Evolutionary conservation across 345 rosid genomes (phyloP), one percentile per base, ranked within the genome.

Genomic region (Salix purpurea): DNA sequence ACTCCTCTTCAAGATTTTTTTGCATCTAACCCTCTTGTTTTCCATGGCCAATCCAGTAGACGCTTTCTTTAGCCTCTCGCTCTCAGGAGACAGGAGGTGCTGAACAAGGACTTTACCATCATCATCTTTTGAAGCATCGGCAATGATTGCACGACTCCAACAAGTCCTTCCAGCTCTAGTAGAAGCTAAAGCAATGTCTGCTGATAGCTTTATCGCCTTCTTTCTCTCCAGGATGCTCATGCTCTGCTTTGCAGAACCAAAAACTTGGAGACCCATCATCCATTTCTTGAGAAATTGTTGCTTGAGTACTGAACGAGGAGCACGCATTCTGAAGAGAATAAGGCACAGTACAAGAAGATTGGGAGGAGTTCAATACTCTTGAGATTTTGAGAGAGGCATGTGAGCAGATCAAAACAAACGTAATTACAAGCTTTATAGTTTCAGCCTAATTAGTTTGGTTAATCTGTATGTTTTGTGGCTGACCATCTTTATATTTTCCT

Each of bases 171-270:
- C 86, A 28, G 87, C 89, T 79, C 92, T 87, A 13, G 91, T 79
- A 10, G 93, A 88, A 61, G 98, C 98, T 86, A 94, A 87, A 69
- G 98, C 97, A 50, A 94, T 74, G 77, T 94, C 98, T 24, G 98
- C 91, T 0, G 98, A 88, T 78, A 92, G 86, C 82, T 92, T 91
- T 77, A 94, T 92, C 9, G 91, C 90, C 72, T 83, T 90, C 81
- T 88, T 92, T 69, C 98, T 88, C 73, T 90, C 91, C 64, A 73
- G 71, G 68, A 94, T 48, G 77, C 74, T 89, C 77, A 85, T 85
- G 65, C 79, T 84, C 73, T 85, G 84, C 70, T 80, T 82, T 6
- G 86, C 73, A 73, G 85, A 81, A 34, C 77, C 75, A 34, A 76
- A 87, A 68, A 85, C 72, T 42, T 81, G 84, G 61, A 94, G 88